phyloP scores from a whole-genome alignment of 1,284 basidiomycete species.

The Malassezia brasiliensis region DNA sequence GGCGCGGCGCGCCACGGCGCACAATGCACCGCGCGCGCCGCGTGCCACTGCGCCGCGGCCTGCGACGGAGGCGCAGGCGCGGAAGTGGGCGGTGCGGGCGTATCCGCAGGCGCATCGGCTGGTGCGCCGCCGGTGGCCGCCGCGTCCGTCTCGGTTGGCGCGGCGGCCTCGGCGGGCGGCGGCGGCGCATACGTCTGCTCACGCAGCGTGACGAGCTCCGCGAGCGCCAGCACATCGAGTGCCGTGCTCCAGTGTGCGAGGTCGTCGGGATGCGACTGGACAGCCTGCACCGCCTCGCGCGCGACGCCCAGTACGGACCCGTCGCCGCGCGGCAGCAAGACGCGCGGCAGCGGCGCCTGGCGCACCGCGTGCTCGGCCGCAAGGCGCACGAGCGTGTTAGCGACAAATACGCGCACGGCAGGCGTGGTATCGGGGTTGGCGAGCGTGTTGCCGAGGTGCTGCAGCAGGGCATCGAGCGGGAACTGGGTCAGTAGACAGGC shows the following conservation, averaged over 20 bases:
- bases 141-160: too few species aligned
- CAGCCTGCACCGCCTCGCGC: neutral
- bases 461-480: slow-evolving; percentile 2
- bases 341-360: neutral
- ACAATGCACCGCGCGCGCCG: slow-evolving; percentile 9
- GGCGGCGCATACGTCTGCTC: neutral
- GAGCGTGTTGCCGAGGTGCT: slow-evolving; percentile 4
- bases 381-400: slow-evolving; percentile 5
- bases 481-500: neutral
- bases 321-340: neutral
- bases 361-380: neutral
- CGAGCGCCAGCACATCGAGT: slow-evolving; percentile 1
- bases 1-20: slow-evolving; percentile 55
- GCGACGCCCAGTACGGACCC: slow-evolving; percentile 5
- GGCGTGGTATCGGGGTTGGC: neutral
- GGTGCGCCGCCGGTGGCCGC: too few species aligned
- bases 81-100: neutral
- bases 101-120: too few species aligned
- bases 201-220: neutral
- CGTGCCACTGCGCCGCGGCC: neutral
- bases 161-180: too few species aligned
- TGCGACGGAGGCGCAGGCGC: slow-evolving; percentile 3
- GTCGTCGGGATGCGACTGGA: slow-evolving; percentile 4
- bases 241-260: slow-evolving; percentile 1
- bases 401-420: slow-evolving; percentile 1